Evolutionary conservation across 768 basidiomycete species (phyloP).

Genomic region (Leucocoprinus birnbaumii): DNA sequence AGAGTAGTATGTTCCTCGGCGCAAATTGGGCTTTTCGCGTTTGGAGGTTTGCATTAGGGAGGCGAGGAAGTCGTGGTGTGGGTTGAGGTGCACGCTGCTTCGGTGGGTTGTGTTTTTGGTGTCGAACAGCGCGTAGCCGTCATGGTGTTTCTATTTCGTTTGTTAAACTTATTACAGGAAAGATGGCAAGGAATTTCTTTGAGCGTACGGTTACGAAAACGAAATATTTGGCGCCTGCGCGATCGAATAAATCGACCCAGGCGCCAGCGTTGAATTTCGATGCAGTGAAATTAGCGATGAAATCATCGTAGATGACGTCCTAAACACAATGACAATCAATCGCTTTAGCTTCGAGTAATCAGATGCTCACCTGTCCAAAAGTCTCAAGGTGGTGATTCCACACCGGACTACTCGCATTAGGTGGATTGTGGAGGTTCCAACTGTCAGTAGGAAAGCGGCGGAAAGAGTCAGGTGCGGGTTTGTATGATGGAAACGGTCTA

Average conservation of each 20-base stretch:
- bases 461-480: no score
- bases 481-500: no score
- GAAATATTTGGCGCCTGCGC: conserved; percentile 61
- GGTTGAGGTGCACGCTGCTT: conserved; percentile 44
- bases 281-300: conserved; percentile 52
- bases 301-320: conserved; percentile 55
- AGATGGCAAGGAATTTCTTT: background rate
- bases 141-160: conserved; percentile 71
- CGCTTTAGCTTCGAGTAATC: background rate
- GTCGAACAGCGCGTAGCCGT: conserved; percentile 57
- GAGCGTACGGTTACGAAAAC: conserved; percentile 47
- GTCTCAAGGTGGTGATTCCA: conserved; percentile 48
- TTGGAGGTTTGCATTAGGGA: conserved; percentile 51
- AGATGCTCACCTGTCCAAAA: conserved; percentile 34
- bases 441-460: no score
- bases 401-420: conserved; percentile 33
- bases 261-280: conserved; percentile 49
- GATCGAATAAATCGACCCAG: conserved; percentile 53
- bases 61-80: conserved; percentile 47
- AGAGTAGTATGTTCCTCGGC: conserved; percentile 58
- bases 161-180: no score
- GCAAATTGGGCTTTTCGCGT: conserved; percentile 44
- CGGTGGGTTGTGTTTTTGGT: conserved; percentile 51
- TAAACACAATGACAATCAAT: conserved; percentile 14
- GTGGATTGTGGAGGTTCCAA: conserved; percentile 35